phyloP scores from a whole-genome alignment of 331 rosid species.

The Cydonia oblonga region DNA sequence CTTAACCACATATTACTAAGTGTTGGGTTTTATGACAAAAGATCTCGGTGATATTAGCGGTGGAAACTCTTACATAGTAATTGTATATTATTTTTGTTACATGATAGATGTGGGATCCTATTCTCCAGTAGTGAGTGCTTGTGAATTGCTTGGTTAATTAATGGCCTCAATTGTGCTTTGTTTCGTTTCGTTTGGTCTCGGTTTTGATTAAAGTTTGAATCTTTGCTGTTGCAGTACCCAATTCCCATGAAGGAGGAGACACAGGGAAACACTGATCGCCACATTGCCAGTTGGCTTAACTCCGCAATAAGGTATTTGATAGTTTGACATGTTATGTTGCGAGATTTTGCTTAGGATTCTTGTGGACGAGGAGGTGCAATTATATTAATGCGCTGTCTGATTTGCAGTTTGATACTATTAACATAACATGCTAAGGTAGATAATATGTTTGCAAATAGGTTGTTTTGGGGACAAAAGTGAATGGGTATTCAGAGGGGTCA shows the following conservation, averaged over 20 bases:
- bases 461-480: slow-evolving; percentile 66
- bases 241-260: slow-evolving; percentile 79
- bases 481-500: slow-evolving; percentile 68
- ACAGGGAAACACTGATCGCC: slow-evolving; percentile 69
- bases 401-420: too few species aligned
- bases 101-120: too few species aligned
- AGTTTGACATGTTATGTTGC: not conserved
- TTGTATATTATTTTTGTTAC: too few species aligned
- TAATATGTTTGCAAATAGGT: slow-evolving; percentile 25
- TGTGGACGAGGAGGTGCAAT: not conserved
- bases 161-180: not conserved
- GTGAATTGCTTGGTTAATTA: not conserved
- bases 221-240: slow-evolving; percentile 55
- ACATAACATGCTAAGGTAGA: not conserved
- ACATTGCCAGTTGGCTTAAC: slow-evolving; percentile 68
- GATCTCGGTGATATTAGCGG: too few species aligned
- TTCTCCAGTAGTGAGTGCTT: slow-evolving; percentile 16
- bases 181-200: not conserved
- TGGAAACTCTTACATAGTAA: too few species aligned
- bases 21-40: too few species aligned
- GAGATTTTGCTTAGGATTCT: not conserved
- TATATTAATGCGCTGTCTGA: too few species aligned
- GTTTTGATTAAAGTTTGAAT: not conserved
- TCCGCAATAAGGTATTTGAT: slow-evolving; percentile 63
- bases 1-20: too few species aligned